Conservation (phyloP, 1,284 basidiomycete species). For the Puccinia polysora region DNA sequence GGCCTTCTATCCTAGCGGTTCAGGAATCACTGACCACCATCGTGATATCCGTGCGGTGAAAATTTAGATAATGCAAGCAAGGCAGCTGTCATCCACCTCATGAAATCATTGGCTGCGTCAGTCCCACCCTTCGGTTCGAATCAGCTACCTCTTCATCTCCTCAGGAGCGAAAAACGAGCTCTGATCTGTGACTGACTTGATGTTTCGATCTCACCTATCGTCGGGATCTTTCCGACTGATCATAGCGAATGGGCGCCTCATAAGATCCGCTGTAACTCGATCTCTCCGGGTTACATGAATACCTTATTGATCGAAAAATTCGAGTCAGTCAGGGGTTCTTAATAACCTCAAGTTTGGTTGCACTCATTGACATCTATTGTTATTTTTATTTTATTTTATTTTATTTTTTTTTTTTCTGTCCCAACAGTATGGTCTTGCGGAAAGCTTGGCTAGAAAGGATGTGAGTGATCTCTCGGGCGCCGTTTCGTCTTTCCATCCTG, state of each 20-base stretch:
- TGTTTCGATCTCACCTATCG: not conserved
- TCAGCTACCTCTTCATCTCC: not conserved
- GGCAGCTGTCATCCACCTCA: slow-evolving; percentile 40
- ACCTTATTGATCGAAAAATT: slow-evolving; percentile 44
- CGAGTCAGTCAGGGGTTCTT: slow-evolving; percentile 37
- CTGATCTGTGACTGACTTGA: no score
- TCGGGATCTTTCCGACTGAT: not conserved
- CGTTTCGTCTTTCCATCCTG: not conserved
- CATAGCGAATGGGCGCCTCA: slow-evolving; percentile 40
- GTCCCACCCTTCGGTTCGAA: not conserved
- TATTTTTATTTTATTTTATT: not conserved
- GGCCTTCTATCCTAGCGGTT: no score
- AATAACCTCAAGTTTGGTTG: not conserved
- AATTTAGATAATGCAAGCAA: slow-evolving; percentile 42
- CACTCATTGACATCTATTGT: not conserved
- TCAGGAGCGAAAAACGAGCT: no score
- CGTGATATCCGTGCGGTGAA: no score
- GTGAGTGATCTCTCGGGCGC: slow-evolving; percentile 5
- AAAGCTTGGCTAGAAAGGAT: slow-evolving; percentile 44
- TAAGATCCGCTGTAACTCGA: slow-evolving; percentile 42
- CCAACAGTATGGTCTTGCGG: slow-evolving; percentile 29
- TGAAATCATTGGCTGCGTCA: slow-evolving; percentile 42
- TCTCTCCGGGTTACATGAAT: slow-evolving; percentile 43
- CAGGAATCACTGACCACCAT: no score
- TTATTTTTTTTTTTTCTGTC: not conserved